These are phyloP conservation scores for Picea glauca DNA, from an alignment of 75 land plant species.

Conservation along the genomic window DNA sequence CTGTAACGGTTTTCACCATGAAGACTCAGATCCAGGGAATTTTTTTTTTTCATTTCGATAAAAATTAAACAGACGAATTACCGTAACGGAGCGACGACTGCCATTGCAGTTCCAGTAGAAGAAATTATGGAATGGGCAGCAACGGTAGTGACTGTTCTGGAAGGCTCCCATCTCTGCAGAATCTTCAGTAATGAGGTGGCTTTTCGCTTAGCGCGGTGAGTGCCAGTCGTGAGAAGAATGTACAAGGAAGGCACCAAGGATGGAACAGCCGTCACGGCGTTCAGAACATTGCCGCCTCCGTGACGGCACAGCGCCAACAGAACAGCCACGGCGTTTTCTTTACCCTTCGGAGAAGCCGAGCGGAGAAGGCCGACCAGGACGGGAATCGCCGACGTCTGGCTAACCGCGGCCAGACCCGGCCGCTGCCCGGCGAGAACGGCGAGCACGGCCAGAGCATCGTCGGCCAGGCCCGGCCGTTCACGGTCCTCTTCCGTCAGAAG, in stretches of 20 bases:
- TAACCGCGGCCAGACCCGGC: slow-evolving; percentile 40
- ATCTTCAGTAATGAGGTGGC: slow-evolving; percentile 58
- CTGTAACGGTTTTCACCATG: too few species aligned
- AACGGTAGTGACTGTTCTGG: not conserved
- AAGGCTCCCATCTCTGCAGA: slow-evolving; percentile 38
- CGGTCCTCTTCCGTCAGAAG: slow-evolving; percentile 20
- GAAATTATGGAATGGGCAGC: not conserved
- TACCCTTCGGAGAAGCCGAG: slow-evolving; percentile 42
- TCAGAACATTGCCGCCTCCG: slow-evolving; percentile 39
- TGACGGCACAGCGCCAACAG: slow-evolving; percentile 54
- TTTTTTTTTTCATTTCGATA: too few species aligned
- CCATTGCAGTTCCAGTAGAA: not conserved
- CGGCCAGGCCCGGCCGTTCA: slow-evolving; percentile 20
- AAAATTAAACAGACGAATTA: too few species aligned
- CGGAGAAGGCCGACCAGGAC: slow-evolving; percentile 41
- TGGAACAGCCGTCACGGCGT: slow-evolving; percentile 28
- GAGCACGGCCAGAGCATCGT: slow-evolving; percentile 34
- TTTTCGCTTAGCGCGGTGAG: slow-evolving; percentile 58
- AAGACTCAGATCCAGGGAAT: too few species aligned
- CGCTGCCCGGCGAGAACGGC: slow-evolving; percentile 27
- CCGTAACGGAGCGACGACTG: too few species aligned
- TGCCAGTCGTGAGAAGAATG: slow-evolving; percentile 54
- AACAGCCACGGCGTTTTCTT: slow-evolving; percentile 67
- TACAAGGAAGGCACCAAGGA: slow-evolving; percentile 47
- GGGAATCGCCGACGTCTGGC: slow-evolving; percentile 19